phyloP scores from a whole-genome alignment of 768 basidiomycete species.

The Boletus reticuloceps region DNA sequence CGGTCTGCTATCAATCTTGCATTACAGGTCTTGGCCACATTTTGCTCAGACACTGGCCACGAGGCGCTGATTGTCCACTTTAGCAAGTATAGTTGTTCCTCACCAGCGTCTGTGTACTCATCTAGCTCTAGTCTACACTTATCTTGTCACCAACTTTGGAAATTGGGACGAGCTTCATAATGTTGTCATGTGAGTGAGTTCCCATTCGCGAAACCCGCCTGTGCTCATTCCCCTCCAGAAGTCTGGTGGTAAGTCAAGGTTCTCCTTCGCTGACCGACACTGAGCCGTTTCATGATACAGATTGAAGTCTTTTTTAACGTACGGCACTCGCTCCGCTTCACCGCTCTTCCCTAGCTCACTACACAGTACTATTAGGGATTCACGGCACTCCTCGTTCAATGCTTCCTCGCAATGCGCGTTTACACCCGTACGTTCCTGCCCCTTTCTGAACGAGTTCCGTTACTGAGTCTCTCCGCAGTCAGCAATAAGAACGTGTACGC shows the following conservation, averaged over 20 bases:
- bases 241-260: neutral
- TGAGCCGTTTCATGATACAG: constrained; percentile 24
- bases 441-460: neutral
- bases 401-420: constrained; percentile 50
- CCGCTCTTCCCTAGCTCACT: neutral
- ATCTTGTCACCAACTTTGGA: constrained; percentile 42
- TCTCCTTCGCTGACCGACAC: neutral
- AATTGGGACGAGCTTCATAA: constrained; percentile 8
- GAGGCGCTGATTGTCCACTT: constrained; percentile 54
- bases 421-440: constrained; percentile 41
- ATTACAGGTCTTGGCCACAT: constrained; percentile 45
- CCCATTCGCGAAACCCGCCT: neutral
- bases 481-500: constrained; percentile 45
- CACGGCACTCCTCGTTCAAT: constrained; percentile 52
- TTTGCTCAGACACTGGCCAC: constrained; percentile 52
- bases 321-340: neutral
- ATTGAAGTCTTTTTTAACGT: constrained; percentile 52
- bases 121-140: constrained; percentile 43
- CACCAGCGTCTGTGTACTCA: neutral
- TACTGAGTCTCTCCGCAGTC: constrained; percentile 33
- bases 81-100: constrained; percentile 25
- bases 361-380: constrained; percentile 25
- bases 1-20: neutral
- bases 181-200: neutral
- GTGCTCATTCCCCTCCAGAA: neutral